These are phyloP conservation scores for Arachis monticola DNA, from an alignment of 331 rosid species.

Conservation along the genomic window DNA sequence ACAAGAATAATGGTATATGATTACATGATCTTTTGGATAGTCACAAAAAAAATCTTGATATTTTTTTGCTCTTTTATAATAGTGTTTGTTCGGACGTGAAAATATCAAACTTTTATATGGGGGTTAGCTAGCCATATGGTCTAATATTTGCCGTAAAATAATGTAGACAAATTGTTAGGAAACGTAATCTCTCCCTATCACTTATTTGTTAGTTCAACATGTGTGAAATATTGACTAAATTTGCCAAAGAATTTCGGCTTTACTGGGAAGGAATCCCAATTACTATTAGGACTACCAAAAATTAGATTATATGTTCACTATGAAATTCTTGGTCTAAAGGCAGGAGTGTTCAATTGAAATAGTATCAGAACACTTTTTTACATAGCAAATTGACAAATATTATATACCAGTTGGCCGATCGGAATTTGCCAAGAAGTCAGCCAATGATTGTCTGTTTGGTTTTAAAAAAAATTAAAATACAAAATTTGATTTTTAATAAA, in stretches of 20 bases:
- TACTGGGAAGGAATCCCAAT: not conserved
- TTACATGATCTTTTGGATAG: not conserved
- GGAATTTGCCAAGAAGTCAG: no score
- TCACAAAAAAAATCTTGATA: conserved; percentile 39
- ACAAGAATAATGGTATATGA: not conserved
- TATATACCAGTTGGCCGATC: no score
- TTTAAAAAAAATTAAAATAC: no score
- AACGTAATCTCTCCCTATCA: not conserved
- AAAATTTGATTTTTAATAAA: no score
- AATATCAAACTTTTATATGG: conserved; percentile 13
- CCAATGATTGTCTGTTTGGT: no score
- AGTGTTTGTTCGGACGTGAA: conserved; percentile 30
- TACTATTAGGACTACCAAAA: not conserved
- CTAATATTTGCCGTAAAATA: conserved; percentile 26
- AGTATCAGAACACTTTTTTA: no score
- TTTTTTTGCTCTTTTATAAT: not conserved
- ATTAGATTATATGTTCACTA: no score
- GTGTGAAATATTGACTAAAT: not conserved
- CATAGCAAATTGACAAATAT: no score
- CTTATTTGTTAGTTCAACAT: not conserved
- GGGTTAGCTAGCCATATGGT: conserved; percentile 37
- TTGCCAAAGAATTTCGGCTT: not conserved
- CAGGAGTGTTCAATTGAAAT: no score
- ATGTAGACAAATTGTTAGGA: conserved; percentile 23
- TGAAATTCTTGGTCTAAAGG: no score